These are phyloP conservation scores for Capsicum baccatum DNA, from an alignment of 257 asterid genomes.

Conservation along the genomic window DNA sequence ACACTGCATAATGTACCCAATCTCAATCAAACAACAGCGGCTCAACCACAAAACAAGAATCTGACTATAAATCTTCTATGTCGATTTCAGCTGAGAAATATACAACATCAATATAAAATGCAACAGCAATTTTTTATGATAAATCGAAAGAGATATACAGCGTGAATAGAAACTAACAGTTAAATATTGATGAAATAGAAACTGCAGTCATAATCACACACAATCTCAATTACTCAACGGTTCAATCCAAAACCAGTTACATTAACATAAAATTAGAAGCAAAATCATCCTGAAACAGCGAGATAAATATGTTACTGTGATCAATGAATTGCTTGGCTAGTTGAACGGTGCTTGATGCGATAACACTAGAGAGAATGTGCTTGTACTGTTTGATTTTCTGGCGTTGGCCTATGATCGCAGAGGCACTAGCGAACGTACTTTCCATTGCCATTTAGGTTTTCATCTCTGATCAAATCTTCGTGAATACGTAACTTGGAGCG, in stretches of 20 bases:
- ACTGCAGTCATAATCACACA: too few species aligned
- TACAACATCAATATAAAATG: conserved; percentile 2
- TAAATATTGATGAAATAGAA: not conserved
- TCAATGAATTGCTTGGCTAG: conserved; percentile 82
- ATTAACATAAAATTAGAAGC: not conserved
- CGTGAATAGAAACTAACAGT: not conserved
- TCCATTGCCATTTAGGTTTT: conserved; percentile 57
- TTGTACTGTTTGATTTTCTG: conserved; percentile 95
- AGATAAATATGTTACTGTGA: conserved; percentile 58
- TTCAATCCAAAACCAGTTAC: not conserved
- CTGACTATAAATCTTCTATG: not conserved
- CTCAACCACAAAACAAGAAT: conserved; percentile 15
- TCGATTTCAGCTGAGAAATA: conserved; percentile 24
- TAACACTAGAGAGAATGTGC: conserved; percentile 79
- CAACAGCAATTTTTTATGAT: too few species aligned
- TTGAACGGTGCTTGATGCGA: conserved; percentile 68
- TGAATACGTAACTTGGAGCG: not conserved
- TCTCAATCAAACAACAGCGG: not conserved
- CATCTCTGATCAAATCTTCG: not conserved
- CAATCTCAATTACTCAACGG: too few species aligned
- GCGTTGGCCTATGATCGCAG: conserved; percentile 90
- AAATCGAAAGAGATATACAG: not conserved
- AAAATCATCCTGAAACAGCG: not conserved
- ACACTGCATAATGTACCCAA: conserved; percentile 48
- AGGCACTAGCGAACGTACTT: conserved; percentile 84